Evolutionary conservation across 2,329 filamentous ascomycete genomes (phyloP).

Genomic region (Aspergillus sp.): DNA sequence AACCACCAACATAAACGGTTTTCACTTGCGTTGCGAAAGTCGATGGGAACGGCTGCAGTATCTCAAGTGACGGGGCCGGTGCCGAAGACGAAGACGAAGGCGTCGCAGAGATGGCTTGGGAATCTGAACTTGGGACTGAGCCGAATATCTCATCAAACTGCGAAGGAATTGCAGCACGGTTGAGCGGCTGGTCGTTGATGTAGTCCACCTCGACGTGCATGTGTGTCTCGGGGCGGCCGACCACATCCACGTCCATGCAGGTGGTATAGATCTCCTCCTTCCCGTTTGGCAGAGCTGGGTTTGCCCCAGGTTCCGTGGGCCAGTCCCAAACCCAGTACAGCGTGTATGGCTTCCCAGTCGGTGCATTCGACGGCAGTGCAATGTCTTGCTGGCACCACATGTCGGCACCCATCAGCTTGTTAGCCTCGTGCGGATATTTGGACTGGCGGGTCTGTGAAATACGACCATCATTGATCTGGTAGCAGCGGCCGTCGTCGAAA

Average conservation of each 20-base stretch:
- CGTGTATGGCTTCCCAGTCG: constrained; percentile 59
- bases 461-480: constrained; percentile 57
- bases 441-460: constrained; percentile 53
- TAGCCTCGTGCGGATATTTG: constrained; percentile 43
- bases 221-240: constrained; percentile 13
- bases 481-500: constrained; percentile 87
- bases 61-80: background rate
- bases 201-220: constrained; percentile 13
- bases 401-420: constrained; percentile 47
- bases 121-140: constrained; percentile 1
- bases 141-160: constrained; percentile 27
- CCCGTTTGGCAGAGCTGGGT: constrained; percentile 29
- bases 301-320: constrained; percentile 47
- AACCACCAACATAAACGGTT: constrained; percentile 8
- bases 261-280: constrained; percentile 41
- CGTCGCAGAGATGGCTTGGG: background rate
- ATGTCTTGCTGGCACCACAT: constrained; percentile 77
- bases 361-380: constrained; percentile 57
- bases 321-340: constrained; percentile 98
- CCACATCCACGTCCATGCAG: constrained; percentile 40
- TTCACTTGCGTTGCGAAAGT: constrained; percentile 17
- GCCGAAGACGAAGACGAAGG: background rate
- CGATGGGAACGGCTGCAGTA: background rate
- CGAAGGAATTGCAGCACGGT: constrained; percentile 30
- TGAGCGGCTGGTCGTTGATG: constrained; percentile 24